Percentiles rank a stretch among this genome's conserved stretches.
phyloP scores from a whole-genome alignment of 129 eudicot species.

The Pseudognaphalium luteoalbum region DNA sequence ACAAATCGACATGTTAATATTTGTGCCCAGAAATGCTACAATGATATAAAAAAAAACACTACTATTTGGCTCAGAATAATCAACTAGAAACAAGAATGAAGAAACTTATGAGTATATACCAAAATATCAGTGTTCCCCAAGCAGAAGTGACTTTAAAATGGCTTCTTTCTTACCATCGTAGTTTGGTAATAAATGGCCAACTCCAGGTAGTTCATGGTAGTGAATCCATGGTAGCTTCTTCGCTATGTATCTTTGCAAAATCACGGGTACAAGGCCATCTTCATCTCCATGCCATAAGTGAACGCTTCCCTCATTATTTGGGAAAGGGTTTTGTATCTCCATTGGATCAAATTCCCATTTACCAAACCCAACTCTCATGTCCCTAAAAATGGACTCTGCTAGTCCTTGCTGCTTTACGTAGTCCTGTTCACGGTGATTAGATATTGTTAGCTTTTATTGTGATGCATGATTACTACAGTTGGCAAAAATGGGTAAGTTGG shows the following conservation, averaged over 20 bases:
- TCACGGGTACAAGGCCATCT: conserved; percentile 68
- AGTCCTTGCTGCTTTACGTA: conserved; percentile 61
- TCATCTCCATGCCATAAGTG: conserved; percentile 86
- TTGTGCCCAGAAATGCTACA: no score
- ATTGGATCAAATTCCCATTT: conserved; percentile 69
- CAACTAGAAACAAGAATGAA: background rate
- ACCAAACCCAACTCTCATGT: conserved; percentile 73
- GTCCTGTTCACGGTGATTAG: conserved; percentile 31
- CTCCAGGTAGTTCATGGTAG: conserved; percentile 66
- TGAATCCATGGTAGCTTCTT: conserved; percentile 74
- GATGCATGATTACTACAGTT: background rate
- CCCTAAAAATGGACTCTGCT: conserved; percentile 58
- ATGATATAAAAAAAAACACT: background rate
- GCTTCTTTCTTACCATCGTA: conserved; percentile 42
- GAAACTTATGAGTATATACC: background rate
- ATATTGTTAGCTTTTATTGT: background rate
- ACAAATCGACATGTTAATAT: no score
- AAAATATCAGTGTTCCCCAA: conserved; percentile 35
- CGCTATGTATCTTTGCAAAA: conserved; percentile 64
- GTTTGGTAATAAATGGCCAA: conserved; percentile 62
- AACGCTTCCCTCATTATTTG: conserved; percentile 45
- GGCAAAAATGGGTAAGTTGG: background rate
- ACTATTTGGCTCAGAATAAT: background rate
- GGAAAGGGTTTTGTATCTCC: conserved; percentile 51
- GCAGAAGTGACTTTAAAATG: conserved; percentile 54